Conservation (phyloP, 345 rosid genomes). For the Cardiospermum halicacabum region DNA sequence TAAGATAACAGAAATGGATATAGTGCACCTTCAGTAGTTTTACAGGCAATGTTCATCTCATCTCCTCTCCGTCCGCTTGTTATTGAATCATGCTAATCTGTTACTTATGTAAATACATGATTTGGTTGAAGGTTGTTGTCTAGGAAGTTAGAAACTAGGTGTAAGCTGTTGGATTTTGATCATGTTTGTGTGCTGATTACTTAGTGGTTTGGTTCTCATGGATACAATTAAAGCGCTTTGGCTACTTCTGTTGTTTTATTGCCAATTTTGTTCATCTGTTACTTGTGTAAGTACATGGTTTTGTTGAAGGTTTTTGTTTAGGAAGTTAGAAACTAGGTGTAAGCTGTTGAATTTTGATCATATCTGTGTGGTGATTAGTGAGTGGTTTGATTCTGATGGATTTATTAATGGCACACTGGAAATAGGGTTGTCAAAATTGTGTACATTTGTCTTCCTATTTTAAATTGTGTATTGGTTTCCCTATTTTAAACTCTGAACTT, state of each 20-base stretch:
- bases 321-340: neutral
- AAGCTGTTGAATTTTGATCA: neutral
- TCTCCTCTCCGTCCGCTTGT: no score
- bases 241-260: conserved; percentile 23
- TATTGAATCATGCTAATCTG: no score
- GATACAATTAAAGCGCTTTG: no score
- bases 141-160: no score
- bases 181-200: no score
- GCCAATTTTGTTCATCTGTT: conserved; percentile 22
- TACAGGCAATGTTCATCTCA: no score
- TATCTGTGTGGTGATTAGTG: neutral
- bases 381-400: neutral
- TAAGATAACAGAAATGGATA: no score
- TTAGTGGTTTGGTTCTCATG: no score
- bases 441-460: neutral
- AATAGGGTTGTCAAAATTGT: neutral
- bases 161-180: no score
- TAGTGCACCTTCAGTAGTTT: no score
- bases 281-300: neutral
- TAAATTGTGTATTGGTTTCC: neutral
- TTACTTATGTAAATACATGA: no score
- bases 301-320: neutral
- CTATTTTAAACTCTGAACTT: conserved; percentile 12
- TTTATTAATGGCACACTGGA: neutral
- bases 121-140: no score